phyloP scores from a whole-genome alignment of 179 eudicot genomes.

The Silene coronaria region DNA sequence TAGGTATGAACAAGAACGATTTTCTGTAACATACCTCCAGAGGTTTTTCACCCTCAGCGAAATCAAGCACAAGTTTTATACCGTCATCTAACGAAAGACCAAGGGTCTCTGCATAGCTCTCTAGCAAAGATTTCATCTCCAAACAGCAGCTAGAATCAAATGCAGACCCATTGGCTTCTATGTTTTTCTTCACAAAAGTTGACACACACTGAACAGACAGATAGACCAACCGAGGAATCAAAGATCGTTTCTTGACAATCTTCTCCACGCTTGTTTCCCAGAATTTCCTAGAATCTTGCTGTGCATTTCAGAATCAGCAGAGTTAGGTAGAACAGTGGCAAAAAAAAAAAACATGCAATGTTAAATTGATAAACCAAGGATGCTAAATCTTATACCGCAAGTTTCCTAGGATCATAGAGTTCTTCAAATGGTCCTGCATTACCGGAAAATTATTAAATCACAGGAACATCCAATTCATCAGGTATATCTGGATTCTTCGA shows the following conservation, averaged over 20 bases:
- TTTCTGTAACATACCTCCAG: slow-evolving; percentile 44
- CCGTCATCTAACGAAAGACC: slow-evolving; percentile 71
- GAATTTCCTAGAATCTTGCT: slow-evolving; percentile 44
- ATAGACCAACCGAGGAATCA: slow-evolving; percentile 76
- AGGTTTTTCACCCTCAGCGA: slow-evolving; percentile 47
- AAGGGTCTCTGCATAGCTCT: slow-evolving; percentile 51
- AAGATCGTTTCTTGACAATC: slow-evolving; percentile 58
- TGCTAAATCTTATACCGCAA: slow-evolving; percentile 35
- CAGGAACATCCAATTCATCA: not conserved
- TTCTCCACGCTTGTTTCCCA: slow-evolving; percentile 42
- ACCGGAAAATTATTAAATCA: not conserved
- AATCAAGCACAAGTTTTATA: slow-evolving; percentile 41
- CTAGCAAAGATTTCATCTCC: slow-evolving; percentile 72
- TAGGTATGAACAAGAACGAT: not conserved
- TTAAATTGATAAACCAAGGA: not conserved
- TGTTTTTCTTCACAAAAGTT: slow-evolving; percentile 46
- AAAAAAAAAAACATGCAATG: not conserved
- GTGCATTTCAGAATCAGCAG: slow-evolving; percentile 24
- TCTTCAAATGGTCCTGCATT: slow-evolving; percentile 77
- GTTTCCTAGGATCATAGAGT: slow-evolving; percentile 44
- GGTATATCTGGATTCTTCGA: not conserved
- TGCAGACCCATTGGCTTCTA: slow-evolving; percentile 54
- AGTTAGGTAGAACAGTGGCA: not conserved
- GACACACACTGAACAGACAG: slow-evolving; percentile 76
- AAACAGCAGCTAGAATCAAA: slow-evolving; percentile 33